These are phyloP conservation scores for Skeletonema grethae DNA, from an alignment of 108 stramenopile genomes.

Conservation along the genomic window DNA sequence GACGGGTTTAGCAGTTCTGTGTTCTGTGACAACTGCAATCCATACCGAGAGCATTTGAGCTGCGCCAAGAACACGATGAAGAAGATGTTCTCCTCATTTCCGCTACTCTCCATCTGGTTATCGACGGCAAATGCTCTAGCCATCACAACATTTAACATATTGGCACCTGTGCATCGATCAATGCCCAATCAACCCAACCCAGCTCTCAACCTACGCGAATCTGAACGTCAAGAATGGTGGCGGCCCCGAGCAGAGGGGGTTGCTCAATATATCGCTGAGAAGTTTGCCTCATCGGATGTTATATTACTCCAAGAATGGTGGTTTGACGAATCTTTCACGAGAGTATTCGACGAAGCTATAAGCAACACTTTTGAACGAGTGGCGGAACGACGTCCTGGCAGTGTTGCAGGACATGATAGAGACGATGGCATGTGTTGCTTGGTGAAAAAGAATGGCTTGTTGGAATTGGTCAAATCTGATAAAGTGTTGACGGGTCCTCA, in stretches of 20 bases:
- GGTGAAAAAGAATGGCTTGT: slow-evolving; percentile 19
- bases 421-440: slow-evolving; percentile 52
- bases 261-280: slow-evolving; percentile 29
- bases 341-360: slow-evolving; percentile 35
- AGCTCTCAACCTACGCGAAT: slow-evolving; percentile 24
- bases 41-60: too few species aligned
- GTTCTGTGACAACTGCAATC: too few species aligned
- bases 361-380: slow-evolving; percentile 36
- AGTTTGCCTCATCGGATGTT: slow-evolving; percentile 40
- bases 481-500: slow-evolving; percentile 40
- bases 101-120: background rate
- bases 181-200: slow-evolving; percentile 12
- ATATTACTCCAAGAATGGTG: slow-evolving; percentile 53
- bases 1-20: too few species aligned
- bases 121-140: slow-evolving; percentile 21
- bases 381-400: slow-evolving; percentile 39
- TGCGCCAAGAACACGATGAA: background rate
- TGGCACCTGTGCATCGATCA: slow-evolving; percentile 49
- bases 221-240: slow-evolving; percentile 51
- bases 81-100: background rate
- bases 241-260: slow-evolving; percentile 39
- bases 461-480: slow-evolving; percentile 32
- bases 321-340: slow-evolving; percentile 32
- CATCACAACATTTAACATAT: slow-evolving; percentile 52
- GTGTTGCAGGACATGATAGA: slow-evolving; percentile 10